These are phyloP conservation scores for Cryptococcus sp. DNA, from an alignment of 1,284 basidiomycete genomes.

Conservation along the genomic window DNA sequence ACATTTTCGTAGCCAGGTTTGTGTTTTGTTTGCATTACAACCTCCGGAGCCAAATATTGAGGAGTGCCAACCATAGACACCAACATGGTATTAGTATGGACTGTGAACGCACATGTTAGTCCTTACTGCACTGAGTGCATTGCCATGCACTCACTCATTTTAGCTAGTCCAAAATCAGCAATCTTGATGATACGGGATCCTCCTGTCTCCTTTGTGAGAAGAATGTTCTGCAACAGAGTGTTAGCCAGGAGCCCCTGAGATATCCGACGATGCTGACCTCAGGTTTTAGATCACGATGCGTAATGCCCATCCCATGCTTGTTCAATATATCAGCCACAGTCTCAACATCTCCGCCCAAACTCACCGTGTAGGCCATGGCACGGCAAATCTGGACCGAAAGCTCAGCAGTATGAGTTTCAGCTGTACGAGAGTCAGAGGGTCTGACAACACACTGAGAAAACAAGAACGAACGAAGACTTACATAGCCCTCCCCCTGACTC, in stretches of 20 bases:
- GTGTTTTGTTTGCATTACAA: slow-evolving; percentile 64
- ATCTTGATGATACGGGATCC: slow-evolving; percentile 52
- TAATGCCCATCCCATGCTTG: slow-evolving; percentile 53
- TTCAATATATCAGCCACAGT: slow-evolving; percentile 10
- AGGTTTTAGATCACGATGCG: slow-evolving; percentile 89
- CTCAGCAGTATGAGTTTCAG: slow-evolving; percentile 41
- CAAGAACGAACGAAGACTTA: slow-evolving; percentile 48
- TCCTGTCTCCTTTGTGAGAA: slow-evolving; percentile 36
- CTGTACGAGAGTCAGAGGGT: slow-evolving; percentile 16
- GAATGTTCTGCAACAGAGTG: slow-evolving; percentile 41
- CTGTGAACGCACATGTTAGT: slow-evolving; percentile 15
- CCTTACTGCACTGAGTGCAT: slow-evolving; percentile 15
- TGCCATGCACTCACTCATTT: slow-evolving; percentile 62
- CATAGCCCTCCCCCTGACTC: slow-evolving; percentile 57
- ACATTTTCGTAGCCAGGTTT: slow-evolving; percentile 70
- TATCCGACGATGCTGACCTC: slow-evolving; percentile 55
- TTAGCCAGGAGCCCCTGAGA: slow-evolving; percentile 2
- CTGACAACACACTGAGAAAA: neutral
- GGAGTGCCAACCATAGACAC: slow-evolving; percentile 51
- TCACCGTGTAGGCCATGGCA: slow-evolving; percentile 50
- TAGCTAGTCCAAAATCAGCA: slow-evolving; percentile 90
- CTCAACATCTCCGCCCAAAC: slow-evolving; percentile 4
- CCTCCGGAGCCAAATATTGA: slow-evolving; percentile 52
- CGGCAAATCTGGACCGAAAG: slow-evolving; percentile 47
- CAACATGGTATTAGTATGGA: slow-evolving; percentile 44